Evolutionary conservation across 371 early-diverging fungal genomes (phyloP), one percentile per base, ranked within the genome.

Genomic region (Batkoa obscura): DNA sequence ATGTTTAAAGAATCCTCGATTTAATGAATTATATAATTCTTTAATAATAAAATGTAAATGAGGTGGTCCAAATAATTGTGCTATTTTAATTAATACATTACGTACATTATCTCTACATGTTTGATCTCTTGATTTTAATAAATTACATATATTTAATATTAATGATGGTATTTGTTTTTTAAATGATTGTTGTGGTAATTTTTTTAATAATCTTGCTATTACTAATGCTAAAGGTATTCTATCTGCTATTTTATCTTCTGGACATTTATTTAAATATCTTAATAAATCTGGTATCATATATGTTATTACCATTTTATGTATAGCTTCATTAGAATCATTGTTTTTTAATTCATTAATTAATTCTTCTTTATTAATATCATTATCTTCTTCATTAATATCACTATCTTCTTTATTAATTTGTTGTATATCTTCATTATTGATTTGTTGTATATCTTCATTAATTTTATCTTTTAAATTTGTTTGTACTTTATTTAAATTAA

Each of bases 221-320:
- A 91, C 84, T 43, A 94, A 60, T 0, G 92, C 89, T 9, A 95
- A 68, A 0, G 94, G 94, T 0, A 92, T 78, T 56, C 98, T 86
- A 9, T 82, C 65, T 49, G 74, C 71, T 43, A 89, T 69, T 43
- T 76, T 81, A 9, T 83, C 72, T 53, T 88, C 85, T 51, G 76
- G 80, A 59, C 80, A 76, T 41, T 72, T 67, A 52, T 75, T 73
- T 39, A 93, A 59, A 55, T 76, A 73, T 10, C 64, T 72, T 48
- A 86, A 78, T 17, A 94, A 71, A 32, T 81, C 80, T 2, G 95
- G 94, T 6, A 94, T 64, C 39, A 94, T 60, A 55, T 76, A 74
- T 31, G 69, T 60, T 12, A 86, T 69, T 31, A 92, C 75, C 0
- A 71, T 68, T 43, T 76, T 74, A 56, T 85, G 86, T 37, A 90